phyloP scores from a whole-genome alignment of 495 filamentous ascomycete species.

The Neurospora sp. region DNA sequence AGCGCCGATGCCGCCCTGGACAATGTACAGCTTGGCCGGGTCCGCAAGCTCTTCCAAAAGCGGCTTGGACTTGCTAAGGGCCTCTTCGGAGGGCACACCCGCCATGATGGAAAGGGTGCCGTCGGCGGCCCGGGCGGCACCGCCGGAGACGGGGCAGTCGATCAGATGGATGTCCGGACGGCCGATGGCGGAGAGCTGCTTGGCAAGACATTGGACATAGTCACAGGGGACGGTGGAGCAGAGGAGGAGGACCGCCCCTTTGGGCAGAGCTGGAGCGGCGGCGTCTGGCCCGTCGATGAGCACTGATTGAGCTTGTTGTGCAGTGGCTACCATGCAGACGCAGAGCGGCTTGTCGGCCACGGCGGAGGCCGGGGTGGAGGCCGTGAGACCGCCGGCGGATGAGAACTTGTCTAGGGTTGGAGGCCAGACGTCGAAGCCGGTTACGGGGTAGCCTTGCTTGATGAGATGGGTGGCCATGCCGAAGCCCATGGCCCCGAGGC shows the following conservation, averaged over 20 bases:
- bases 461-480: conserved; percentile 76
- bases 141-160: conserved; percentile 70
- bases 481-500: conserved; percentile 83
- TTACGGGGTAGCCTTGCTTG: conserved; percentile 56
- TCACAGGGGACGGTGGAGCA: conserved; percentile 66
- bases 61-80: conserved; percentile 47
- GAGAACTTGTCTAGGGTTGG: conserved; percentile 64
- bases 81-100: conserved; percentile 43
- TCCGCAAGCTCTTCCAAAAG: conserved; percentile 54
- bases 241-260: conserved; percentile 54
- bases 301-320: conserved; percentile 55
- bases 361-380: conserved; percentile 52
- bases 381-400: conserved; percentile 52
- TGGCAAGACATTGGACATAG: conserved; percentile 51
- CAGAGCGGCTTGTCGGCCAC: conserved; percentile 51
- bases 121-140: conserved; percentile 60
- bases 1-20: conserved; percentile 61
- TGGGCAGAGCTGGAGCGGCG: conserved; percentile 45
- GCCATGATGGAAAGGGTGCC: conserved; percentile 78
- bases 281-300: conserved; percentile 52
- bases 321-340: conserved; percentile 74
- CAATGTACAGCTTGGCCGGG: conserved; percentile 56
- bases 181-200: conserved; percentile 41
- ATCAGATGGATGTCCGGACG: conserved; percentile 58
- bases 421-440: conserved; percentile 65